Base-by-base conservation (phyloP, 345 rosid genomes). In the Salix viminalis region DNA sequence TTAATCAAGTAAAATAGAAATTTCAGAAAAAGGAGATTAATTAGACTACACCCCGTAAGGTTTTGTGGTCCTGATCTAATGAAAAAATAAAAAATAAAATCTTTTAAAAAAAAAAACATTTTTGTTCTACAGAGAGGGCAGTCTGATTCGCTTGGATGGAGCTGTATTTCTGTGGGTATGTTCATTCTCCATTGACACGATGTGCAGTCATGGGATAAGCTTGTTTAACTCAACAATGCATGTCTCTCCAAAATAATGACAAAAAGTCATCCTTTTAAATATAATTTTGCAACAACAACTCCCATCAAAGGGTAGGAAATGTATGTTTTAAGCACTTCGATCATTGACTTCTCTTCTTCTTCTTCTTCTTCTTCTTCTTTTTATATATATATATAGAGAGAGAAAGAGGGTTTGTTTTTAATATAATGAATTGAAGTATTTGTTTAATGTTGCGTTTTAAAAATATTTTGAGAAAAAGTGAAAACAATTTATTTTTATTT, bases 111-210 rank as follows among this genome's bases (percentile, higher is more conserved):
- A 10, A 41, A 7, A 41, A 3, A 4, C 18, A 2, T 13, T 3
- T 46, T 46, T 46, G 50, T 4, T 26, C 65, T 15, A 15, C 2
- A 10, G 44, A 41, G 44, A 41, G 26, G 60, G 26, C 19, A 67
- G 46, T 44, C 28, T 50, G 41, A 46, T 75, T 56, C 0, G 70
- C n/a, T 34, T 71, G 71, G 36, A 9, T 14, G 65, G 16, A 62
- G 79, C 34, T 67, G 69, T 28, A 56, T 64, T 58, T 69, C 56
- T 48, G 77, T 54, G 26, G 60, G 26, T 69, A 79, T 76, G 76
- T 84, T 76, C 83, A 74, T 74, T 68, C 79, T 77, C 70, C 74
- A 64, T 62, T 44, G 83, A 56, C 84, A 56, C 46, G 19, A 75
- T 54, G 36, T 68, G 77, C 66, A 72, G 34, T 79, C n/a, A 48